Evolutionary conservation across 257 asterid species (phyloP).

Genomic region (Datura wrightii): DNA sequence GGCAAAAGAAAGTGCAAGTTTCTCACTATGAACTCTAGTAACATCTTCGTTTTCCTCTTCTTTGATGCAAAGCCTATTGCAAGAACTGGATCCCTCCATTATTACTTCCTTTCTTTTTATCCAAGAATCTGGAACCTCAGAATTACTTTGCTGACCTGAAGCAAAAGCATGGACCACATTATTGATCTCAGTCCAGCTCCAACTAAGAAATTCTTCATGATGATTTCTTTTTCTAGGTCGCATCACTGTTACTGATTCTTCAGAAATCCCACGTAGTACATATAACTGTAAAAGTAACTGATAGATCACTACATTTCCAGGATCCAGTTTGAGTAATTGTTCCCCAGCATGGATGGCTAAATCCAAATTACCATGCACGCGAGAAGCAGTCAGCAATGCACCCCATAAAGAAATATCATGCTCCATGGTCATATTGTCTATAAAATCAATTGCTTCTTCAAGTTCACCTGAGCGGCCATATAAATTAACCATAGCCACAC

Average conservation of each 20-base stretch:
- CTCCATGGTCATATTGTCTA: slow-evolving; percentile 51
- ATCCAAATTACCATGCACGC: slow-evolving; percentile 59
- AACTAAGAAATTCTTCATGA: slow-evolving; percentile 43
- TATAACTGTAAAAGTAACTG: slow-evolving; percentile 53
- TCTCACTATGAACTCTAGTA: slow-evolving; percentile 69
- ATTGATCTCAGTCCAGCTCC: slow-evolving; percentile 68
- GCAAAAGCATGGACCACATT: slow-evolving; percentile 56
- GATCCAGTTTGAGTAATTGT: slow-evolving; percentile 68
- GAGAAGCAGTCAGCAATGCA: slow-evolving; percentile 70
- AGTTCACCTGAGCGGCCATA: slow-evolving; percentile 77
- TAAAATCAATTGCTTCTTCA: slow-evolving; percentile 66
- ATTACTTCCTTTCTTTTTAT: slow-evolving; percentile 44
- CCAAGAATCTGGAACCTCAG: slow-evolving; percentile 53
- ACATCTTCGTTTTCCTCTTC: slow-evolving; percentile 66
- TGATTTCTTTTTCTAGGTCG: slow-evolving; percentile 48
- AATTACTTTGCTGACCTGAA: slow-evolving; percentile 45
- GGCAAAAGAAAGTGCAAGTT: slow-evolving; percentile 67
- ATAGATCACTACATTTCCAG: slow-evolving; percentile 50
- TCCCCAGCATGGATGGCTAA: slow-evolving; percentile 73
- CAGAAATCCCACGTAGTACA: slow-evolving; percentile 52
- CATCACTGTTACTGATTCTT: slow-evolving; percentile 44
- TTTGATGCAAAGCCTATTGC: slow-evolving; percentile 46
- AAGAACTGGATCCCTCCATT: slow-evolving; percentile 41
- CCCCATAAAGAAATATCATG: slow-evolving; percentile 64
- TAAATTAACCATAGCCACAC: slow-evolving; percentile 68